A percentile compares a stretch with the other conserved stretches of the same genome.
Conservation (phyloP, 179 eudicot species). For the Actinidia arguta region DNA sequence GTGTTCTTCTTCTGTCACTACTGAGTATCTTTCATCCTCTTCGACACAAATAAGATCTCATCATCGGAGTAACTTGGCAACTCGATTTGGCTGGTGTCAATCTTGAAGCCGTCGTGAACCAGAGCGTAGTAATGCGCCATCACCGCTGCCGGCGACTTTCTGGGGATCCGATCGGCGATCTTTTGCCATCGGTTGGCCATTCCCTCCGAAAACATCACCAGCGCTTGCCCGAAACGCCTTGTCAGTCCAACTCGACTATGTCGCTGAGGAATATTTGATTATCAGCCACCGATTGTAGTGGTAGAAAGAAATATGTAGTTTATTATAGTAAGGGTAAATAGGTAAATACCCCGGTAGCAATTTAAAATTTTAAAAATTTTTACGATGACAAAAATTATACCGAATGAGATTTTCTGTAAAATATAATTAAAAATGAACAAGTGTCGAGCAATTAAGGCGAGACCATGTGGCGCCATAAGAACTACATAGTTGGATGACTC, state of each 20-base stretch:
- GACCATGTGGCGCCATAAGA: no score
- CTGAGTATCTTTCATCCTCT: conserved; percentile 91
- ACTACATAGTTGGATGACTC: no score
- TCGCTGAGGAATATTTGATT: conserved; percentile 19
- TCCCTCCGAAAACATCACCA: conserved; percentile 51
- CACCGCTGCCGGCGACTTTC: conserved; percentile 64
- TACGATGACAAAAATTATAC: no score
- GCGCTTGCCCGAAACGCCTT: conserved; percentile 76
- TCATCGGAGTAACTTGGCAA: conserved; percentile 70
- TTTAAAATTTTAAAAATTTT: no score
- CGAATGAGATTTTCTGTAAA: no score
- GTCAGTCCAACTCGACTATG: conserved; percentile 57
- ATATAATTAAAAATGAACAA: no score
- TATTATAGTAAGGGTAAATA: no score
- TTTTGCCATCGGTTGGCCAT: conserved; percentile 56
- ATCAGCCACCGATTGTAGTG: background rate
- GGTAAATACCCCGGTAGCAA: no score
- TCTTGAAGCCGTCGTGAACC: conserved; percentile 63
- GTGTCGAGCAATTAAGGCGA: no score
- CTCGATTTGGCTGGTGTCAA: conserved; percentile 81
- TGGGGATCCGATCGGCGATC: conserved; percentile 68
- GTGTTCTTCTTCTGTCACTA: conserved; percentile 96
- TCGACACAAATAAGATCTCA: conserved; percentile 55
- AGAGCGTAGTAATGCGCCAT: conserved; percentile 65
- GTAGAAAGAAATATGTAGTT: no score